Conservation (phyloP, 495 filamentous ascomycete species). For the Aspergillus taichungensis region DNA sequence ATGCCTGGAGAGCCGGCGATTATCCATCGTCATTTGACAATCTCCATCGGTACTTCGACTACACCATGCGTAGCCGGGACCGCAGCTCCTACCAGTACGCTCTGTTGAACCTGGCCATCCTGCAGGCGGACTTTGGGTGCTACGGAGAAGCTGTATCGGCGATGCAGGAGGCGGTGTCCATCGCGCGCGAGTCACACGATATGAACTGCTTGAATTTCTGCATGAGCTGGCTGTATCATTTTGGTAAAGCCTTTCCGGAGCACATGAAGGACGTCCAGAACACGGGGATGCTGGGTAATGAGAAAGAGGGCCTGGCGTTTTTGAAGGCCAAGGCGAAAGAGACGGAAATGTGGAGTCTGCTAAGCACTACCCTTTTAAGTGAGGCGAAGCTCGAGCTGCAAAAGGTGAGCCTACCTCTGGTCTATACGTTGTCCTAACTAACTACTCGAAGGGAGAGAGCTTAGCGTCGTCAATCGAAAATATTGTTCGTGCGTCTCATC, state of each 20-base stretch:
- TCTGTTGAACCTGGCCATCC: slow-evolving; percentile 82
- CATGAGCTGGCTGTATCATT: slow-evolving; percentile 95
- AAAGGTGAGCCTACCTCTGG: slow-evolving; percentile 32
- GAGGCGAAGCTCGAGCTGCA: slow-evolving; percentile 75
- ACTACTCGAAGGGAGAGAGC: slow-evolving; percentile 59
- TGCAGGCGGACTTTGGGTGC: slow-evolving; percentile 93
- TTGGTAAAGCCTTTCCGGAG: slow-evolving; percentile 73
- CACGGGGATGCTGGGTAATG: slow-evolving; percentile 63
- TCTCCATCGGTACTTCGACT: slow-evolving; percentile 94
- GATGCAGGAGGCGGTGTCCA: slow-evolving; percentile 86
- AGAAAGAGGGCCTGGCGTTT: slow-evolving; percentile 74
- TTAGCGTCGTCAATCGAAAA: slow-evolving; percentile 67
- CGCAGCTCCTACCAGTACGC: slow-evolving; percentile 93
- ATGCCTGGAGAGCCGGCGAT: slow-evolving; percentile 86
- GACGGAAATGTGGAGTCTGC: slow-evolving; percentile 74
- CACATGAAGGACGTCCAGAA: slow-evolving; percentile 63
- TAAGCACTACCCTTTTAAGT: slow-evolving; percentile 76
- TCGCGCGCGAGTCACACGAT: slow-evolving; percentile 85
- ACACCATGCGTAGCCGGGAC: slow-evolving; percentile 83
- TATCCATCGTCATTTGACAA: slow-evolving; percentile 83
- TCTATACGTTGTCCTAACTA: not conserved
- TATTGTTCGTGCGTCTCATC: slow-evolving; percentile 70
- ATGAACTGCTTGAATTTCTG: slow-evolving; percentile 90
- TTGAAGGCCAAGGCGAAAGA: slow-evolving; percentile 86
- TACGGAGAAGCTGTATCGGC: slow-evolving; percentile 83